A percentile compares a stretch with the other conserved stretches of the same genome.
phyloP scores from a whole-genome alignment of 2,329 filamentous ascomycete genomes.

The Fusarium paranaense region DNA sequence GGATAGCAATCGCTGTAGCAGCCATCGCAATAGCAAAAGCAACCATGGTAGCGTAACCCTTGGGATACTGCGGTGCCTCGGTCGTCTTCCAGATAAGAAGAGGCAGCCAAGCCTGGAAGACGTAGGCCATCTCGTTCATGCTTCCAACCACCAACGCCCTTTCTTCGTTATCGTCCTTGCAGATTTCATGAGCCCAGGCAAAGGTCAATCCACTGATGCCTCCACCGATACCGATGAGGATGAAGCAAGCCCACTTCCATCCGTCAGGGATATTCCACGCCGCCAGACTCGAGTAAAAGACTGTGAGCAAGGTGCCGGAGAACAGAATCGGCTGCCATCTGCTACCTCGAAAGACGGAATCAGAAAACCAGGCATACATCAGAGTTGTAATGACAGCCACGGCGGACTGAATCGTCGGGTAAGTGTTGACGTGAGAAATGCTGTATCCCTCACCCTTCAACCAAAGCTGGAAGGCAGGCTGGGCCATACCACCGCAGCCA shows the following conservation, averaged over 20 bases:
- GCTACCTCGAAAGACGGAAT: constrained; percentile 67
- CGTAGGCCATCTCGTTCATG: constrained; percentile 79
- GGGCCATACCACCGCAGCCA: constrained; percentile 56
- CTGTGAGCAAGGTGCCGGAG: constrained; percentile 55
- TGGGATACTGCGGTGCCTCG: constrained; percentile 69
- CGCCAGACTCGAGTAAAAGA: constrained; percentile 54
- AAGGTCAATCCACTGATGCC: constrained; percentile 60
- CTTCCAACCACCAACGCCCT: constrained; percentile 72
- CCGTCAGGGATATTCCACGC: constrained; percentile 59
- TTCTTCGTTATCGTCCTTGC: constrained; percentile 69
- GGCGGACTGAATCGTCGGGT: constrained; percentile 69
- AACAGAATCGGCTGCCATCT: constrained; percentile 75
- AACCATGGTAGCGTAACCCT: constrained; percentile 69
- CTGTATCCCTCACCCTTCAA: constrained; percentile 58
- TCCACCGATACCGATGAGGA: constrained; percentile 64
- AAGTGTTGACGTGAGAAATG: constrained; percentile 59
- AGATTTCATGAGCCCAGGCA: constrained; percentile 64
- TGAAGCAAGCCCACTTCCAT: constrained; percentile 74
- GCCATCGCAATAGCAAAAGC: constrained; percentile 63
- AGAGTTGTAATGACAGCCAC: constrained; percentile 68
- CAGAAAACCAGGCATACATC: constrained; percentile 74
- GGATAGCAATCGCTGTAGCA: constrained; percentile 60
- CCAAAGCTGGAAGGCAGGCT: constrained; percentile 67
- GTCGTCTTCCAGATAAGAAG: constrained; percentile 74
- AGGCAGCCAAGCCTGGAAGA: constrained; percentile 77